phyloP scores from a whole-genome alignment of 2,329 filamentous ascomycete species.

The Ophiognomonia clavigignenti-juglandacearum region DNA sequence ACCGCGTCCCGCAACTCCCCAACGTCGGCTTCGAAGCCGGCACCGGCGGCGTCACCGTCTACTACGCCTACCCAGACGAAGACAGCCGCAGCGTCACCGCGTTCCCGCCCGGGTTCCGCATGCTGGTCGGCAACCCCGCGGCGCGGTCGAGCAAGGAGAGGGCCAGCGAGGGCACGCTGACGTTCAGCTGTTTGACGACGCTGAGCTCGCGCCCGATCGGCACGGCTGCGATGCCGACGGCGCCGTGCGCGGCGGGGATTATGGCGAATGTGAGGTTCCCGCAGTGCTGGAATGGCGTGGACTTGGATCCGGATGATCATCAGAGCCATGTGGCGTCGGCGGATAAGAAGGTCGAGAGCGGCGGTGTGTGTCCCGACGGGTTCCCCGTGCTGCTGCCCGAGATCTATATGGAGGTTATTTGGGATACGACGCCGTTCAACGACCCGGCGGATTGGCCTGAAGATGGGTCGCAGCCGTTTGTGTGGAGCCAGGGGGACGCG shows the following conservation, averaged over 20 bases:
- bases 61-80: not conserved
- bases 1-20: conserved; percentile 38
- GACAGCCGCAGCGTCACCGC: conserved; percentile 49
- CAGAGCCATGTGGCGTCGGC: conserved; percentile 40
- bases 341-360: conserved; percentile 39
- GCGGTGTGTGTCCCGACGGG: conserved; percentile 39
- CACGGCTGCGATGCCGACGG: no score
- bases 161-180: no score
- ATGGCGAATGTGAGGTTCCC: conserved; percentile 29
- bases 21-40: conserved; percentile 39
- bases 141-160: no score
- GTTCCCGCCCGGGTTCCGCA: no score
- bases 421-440: conserved; percentile 37
- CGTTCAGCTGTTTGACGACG: no score
- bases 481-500: conserved; percentile 39
- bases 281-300: conserved; percentile 11
- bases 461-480: conserved; percentile 36
- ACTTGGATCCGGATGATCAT: conserved; percentile 17
- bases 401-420: conserved; percentile 46
- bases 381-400: conserved; percentile 43
- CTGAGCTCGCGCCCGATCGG: no score
- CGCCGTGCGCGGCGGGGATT: conserved; percentile 39
- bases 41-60: conserved; percentile 22
- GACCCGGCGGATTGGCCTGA: conserved; percentile 37
- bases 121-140: no score